These are phyloP conservation scores for Sphenostylis stenocarpa DNA, from an alignment of 306 rosid genomes.

Conservation along the genomic window DNA sequence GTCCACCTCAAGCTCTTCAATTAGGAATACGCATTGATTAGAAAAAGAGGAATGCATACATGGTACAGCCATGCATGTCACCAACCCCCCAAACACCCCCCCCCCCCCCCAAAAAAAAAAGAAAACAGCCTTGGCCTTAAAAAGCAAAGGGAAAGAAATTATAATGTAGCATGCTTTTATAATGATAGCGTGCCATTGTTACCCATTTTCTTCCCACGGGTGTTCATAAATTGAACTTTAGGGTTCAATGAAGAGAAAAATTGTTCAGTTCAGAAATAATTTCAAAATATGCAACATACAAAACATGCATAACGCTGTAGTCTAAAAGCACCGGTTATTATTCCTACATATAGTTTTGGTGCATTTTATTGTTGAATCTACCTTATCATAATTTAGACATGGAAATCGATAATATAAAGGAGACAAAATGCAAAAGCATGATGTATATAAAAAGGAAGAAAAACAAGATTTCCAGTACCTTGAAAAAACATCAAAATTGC, in stretches of 20 bases:
- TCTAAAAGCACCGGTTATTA: neutral
- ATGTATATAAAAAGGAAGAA: neutral
- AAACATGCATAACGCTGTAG: neutral
- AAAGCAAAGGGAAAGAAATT: neutral
- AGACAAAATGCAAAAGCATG: neutral
- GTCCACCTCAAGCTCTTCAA: constrained; percentile 24
- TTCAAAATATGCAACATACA: neutral
- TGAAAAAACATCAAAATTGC: too few relatives aligned
- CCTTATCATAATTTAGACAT: neutral
- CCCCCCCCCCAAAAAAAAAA: too few relatives aligned
- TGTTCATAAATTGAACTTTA: neutral
- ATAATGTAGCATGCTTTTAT: neutral
- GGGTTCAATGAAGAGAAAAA: neutral
- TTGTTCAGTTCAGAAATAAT: neutral
- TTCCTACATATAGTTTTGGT: neutral
- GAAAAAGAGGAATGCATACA: neutral
- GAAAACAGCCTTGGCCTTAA: neutral
- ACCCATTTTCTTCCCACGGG: neutral
- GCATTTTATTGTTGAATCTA: neutral
- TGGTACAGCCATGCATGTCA: neutral
- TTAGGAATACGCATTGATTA: neutral
- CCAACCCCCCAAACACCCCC: too few relatives aligned
- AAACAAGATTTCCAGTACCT: constrained; percentile 8
- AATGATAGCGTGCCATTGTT: neutral
- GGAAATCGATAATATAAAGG: neutral